phyloP scores from a whole-genome alignment of 1,139 yeast species.

The Protomyces inundatus region DNA sequence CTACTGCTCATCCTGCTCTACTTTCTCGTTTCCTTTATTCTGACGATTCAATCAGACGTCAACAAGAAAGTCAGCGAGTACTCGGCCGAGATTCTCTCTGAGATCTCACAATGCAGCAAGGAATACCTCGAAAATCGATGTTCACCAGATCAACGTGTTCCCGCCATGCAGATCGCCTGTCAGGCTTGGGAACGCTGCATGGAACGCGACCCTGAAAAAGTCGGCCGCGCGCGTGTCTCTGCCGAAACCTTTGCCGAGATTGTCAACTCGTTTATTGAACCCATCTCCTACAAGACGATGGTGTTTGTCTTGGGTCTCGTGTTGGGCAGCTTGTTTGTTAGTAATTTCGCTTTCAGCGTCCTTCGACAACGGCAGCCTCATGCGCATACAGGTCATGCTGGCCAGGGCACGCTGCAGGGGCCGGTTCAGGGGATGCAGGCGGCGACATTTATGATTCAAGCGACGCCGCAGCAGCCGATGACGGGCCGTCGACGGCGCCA shows the following conservation, averaged over 20 bases:
- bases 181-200: conserved; percentile 74
- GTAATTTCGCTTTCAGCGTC: conserved; percentile 32
- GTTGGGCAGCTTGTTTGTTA: conserved; percentile 34
- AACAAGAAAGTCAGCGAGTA: conserved; percentile 54
- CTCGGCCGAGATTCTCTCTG: conserved; percentile 51
- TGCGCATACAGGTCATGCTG: neutral
- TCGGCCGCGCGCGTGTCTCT: conserved; percentile 71
- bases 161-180: conserved; percentile 72
- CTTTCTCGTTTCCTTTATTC: conserved; percentile 51
- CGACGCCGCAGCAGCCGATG: conserved; percentile 14
- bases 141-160: conserved; percentile 49
- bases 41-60: conserved; percentile 65
- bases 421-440: neutral
- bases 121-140: conserved; percentile 73
- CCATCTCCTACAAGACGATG: conserved; percentile 71
- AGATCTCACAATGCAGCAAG: conserved; percentile 64
- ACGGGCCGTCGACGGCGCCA: neutral
- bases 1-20: conserved; percentile 54
- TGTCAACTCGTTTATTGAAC: conserved; percentile 67
- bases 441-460: conserved; percentile 23
- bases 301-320: conserved; percentile 32
- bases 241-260: conserved; percentile 82
- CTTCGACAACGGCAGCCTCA: conserved; percentile 13
- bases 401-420: neutral
- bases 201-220: conserved; percentile 73